Percentiles rank a stretch among this genome's conserved stretches.
These are phyloP conservation scores for Roridomyces roridus DNA, from an alignment of 768 basidiomycete genomes.

Conservation along the genomic window DNA sequence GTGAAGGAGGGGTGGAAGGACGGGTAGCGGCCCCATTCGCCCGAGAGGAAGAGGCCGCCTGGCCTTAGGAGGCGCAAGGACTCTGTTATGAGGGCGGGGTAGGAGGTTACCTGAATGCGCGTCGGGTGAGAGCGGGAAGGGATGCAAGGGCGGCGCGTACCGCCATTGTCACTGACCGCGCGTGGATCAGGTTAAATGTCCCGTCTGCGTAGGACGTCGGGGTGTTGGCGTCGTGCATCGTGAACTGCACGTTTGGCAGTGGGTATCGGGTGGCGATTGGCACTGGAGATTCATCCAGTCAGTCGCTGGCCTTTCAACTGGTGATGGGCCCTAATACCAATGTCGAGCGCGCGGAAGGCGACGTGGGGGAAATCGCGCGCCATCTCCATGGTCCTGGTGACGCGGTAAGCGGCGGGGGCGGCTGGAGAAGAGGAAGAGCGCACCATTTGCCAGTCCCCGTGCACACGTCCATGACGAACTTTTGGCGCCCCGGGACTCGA, in stretches of 20 bases:
- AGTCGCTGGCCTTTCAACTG: constrained; percentile 17
- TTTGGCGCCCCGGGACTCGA: constrained; percentile 43
- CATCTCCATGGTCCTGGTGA: constrained; percentile 75
- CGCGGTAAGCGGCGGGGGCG: constrained; percentile 7
- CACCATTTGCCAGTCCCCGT: constrained; percentile 80
- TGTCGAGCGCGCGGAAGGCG: constrained; percentile 74
- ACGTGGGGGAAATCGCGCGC: constrained; percentile 68
- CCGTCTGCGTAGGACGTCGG: constrained; percentile 55
- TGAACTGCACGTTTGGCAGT: constrained; percentile 64
- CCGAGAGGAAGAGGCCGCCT: constrained; percentile 73
- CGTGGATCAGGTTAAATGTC: constrained; percentile 74
- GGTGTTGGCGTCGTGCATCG: constrained; percentile 67
- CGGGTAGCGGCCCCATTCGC: constrained; percentile 61
- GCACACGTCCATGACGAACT: constrained; percentile 74
- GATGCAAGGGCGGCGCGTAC: constrained; percentile 43
- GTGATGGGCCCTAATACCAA: constrained; percentile 58
- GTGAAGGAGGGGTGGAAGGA: constrained; percentile 41
- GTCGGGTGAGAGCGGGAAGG: constrained; percentile 5
- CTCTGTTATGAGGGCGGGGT: constrained; percentile 59
- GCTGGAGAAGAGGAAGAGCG: constrained; percentile 29
- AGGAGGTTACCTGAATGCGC: constrained; percentile 58
- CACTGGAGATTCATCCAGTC: constrained; percentile 45
- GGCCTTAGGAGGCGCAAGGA: constrained; percentile 68
- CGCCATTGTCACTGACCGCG: constrained; percentile 62
- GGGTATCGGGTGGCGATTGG: constrained; percentile 75